Percentiles rank a stretch among this genome's conserved stretches.
These are phyloP conservation scores for Phaeotremella fagi DNA, from an alignment of 768 basidiomycete genomes.

Conservation along the genomic window DNA sequence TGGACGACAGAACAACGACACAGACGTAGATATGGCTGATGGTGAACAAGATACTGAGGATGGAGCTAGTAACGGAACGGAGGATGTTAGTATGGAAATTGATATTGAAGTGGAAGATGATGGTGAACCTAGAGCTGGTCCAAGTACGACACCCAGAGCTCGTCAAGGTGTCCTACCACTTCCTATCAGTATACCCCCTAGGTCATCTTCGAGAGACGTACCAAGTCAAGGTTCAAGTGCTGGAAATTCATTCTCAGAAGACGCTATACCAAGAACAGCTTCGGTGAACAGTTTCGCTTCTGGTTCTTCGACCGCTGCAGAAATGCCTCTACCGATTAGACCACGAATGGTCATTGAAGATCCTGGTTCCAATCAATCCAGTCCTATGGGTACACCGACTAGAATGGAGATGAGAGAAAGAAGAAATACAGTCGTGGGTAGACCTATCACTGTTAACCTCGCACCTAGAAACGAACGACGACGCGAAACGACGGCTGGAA, in stretches of 20 bases:
- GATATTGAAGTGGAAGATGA: conserved; percentile 57
- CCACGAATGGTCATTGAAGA: conserved; percentile 36
- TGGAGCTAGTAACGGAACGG: conserved; percentile 65
- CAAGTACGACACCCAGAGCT: conserved; percentile 36
- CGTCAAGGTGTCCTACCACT: conserved; percentile 23
- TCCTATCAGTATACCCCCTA: conserved; percentile 26
- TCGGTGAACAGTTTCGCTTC: conserved; percentile 28
- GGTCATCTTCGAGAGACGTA: conserved; percentile 5
- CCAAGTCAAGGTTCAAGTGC: conserved; percentile 29
- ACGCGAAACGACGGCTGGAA: conserved; percentile 23
- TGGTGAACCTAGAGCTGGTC: conserved; percentile 3
- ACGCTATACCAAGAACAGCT: conserved; percentile 26
- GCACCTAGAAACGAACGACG: conserved; percentile 22
- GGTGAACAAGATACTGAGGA: conserved; percentile 45
- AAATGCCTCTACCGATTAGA: conserved; percentile 16
- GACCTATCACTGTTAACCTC: conserved; percentile 23
- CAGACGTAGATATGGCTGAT: conserved; percentile 44
- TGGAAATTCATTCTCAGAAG: conserved; percentile 30
- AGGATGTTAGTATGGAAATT: conserved; percentile 54
- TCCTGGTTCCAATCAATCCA: conserved; percentile 40
- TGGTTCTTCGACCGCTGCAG: conserved; percentile 6
- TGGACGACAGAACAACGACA: conserved; percentile 21
- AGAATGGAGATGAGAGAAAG: conserved; percentile 23
- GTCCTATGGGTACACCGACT: conserved; percentile 44
- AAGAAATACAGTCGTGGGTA: conserved; percentile 40